These are phyloP conservation scores for Saccharomyces hybrid DNA, from an alignment of 1,139 yeast genomes.

Conservation along the genomic window DNA sequence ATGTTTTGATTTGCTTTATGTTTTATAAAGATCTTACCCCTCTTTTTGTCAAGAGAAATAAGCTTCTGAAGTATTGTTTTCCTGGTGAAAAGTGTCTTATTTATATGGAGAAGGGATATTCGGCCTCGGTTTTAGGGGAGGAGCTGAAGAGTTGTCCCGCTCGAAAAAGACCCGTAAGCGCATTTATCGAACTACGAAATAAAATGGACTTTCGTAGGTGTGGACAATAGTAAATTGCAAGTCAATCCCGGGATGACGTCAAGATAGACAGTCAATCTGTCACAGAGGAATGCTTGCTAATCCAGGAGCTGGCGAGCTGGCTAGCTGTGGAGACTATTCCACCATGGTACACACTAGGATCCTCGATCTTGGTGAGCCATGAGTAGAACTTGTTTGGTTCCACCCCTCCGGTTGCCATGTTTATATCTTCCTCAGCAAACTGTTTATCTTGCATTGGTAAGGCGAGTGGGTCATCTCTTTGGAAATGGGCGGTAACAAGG, in stretches of 20 bases:
- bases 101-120: neutral
- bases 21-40: neutral
- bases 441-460: neutral
- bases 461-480: neutral
- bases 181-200: neutral
- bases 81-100: neutral
- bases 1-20: neutral
- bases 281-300: neutral
- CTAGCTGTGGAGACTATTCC: conserved; percentile 7
- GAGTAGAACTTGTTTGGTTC: conserved; percentile 8
- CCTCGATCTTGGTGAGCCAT: conserved; percentile 10
- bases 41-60: neutral
- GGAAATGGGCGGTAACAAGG: conserved; percentile 57
- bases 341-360: neutral
- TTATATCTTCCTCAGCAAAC: neutral
- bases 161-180: conserved; percentile 1
- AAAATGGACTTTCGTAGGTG: neutral
- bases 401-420: neutral
- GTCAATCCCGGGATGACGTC: too few species aligned
- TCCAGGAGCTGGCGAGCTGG: neutral
- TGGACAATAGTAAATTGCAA: neutral
- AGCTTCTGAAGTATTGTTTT: neutral
- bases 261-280: neutral
- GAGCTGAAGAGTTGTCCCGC: neutral
- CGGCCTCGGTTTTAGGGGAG: conserved; percentile 1